Evolutionary conservation across 2,329 filamentous ascomycete species (phyloP), one percentile per base, ranked within the genome.

Genomic region (Pyrenophora graminea): DNA sequence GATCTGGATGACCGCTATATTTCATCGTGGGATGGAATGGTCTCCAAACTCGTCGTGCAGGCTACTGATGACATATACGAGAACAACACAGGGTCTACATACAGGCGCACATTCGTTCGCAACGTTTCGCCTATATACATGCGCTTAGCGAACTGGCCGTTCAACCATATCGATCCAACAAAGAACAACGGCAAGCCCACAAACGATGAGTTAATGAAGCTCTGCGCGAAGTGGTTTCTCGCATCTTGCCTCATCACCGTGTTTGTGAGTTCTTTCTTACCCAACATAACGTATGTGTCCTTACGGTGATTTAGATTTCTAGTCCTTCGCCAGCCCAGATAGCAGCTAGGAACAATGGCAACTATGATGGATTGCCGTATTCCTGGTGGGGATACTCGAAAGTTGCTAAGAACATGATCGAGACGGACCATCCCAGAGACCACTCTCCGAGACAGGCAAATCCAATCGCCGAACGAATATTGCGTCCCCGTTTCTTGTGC

Each of bases 1-100:
- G 58, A 69, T 33, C 64, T 65, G 30, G 67, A 68, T 27, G 68
- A 71, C 31, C 64, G 66, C 2, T 71, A 70, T 34, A 58, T 71
- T 13, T 69, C 66, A 7, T 55, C 64, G 0, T 69, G 49, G 45
- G 67, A 71, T 33, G 68, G 67, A 3, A 64, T 61, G 23, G 47
- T 67, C 6, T 65, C 63, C 1, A 66, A 67, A 34, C 56, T 71
- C 2, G 58, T 70, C 3, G 67, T 71, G 3, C 68, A 71, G 48
- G 58, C 65, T 13, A 59, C 63, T 2, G 68, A 71, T 13, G 64
- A 70, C 2, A 67, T 70, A 10, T 70, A 67, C 39, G 64, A 71
- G 33, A 61, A 67, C 18, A 56, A 60, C 2, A 47, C 53, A 2
- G 65, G 61, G 7, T 58, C 55, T 10, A 70, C 67, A 3, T 68